These are phyloP conservation scores for Neurospora sp. DNA, from an alignment of 495 filamentous ascomycete species.

Conservation along the genomic window DNA sequence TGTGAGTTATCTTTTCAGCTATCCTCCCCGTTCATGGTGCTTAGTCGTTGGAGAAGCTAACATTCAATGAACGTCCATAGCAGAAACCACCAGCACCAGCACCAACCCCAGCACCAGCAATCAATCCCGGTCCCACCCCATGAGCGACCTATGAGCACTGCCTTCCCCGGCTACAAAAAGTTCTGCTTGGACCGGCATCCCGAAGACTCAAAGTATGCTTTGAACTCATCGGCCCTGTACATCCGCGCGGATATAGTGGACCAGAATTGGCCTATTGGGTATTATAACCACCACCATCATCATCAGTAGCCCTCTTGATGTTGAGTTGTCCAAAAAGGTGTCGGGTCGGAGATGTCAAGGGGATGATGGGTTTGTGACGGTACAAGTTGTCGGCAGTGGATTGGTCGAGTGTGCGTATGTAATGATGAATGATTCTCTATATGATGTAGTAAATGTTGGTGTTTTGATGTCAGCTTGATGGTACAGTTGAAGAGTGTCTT, in stretches of 20 bases:
- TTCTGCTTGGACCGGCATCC: not conserved
- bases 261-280: not conserved
- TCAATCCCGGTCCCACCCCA: not conserved
- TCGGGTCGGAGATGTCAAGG: not conserved
- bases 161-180: not conserved
- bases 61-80: not conserved
- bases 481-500: not conserved
- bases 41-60: not conserved
- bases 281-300: not conserved
- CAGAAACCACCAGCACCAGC: not conserved
- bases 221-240: slow-evolving; percentile 2
- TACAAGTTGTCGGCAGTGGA: not conserved
- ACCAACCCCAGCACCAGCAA: not conserved
- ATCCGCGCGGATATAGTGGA: slow-evolving; percentile 8
- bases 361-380: not conserved
- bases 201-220: not conserved
- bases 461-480: not conserved
- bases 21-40: too few species aligned
- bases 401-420: not conserved
- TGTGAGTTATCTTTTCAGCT: too few species aligned
- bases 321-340: not conserved
- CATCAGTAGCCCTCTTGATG: not conserved
- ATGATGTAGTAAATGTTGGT: not conserved
- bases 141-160: not conserved
- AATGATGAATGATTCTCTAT: not conserved